Evolutionary conservation across 805 yeast genomes (phyloP).

Genomic region (Cyberlindnera mississippiensis): DNA sequence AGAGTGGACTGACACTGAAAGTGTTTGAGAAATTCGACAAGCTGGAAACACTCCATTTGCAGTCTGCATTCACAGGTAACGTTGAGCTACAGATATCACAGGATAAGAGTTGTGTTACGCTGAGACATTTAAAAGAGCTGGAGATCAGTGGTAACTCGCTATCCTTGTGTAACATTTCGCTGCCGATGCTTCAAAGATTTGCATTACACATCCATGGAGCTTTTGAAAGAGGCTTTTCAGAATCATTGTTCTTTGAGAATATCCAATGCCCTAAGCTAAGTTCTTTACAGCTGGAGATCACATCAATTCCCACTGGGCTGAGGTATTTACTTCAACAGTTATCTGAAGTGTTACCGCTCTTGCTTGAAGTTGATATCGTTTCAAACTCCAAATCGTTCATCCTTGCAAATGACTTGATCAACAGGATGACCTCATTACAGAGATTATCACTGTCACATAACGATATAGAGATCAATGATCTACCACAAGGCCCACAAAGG

Average conservation of each 20-base stretch:
- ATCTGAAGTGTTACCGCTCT: not conserved
- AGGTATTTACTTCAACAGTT: constrained; percentile 5
- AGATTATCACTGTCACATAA: constrained; percentile 8
- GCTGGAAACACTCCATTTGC: constrained; percentile 15
- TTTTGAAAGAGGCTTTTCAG: constrained; percentile 14
- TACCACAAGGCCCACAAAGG: constrained; percentile 6
- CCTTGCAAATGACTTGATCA: constrained; percentile 8
- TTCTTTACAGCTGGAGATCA: constrained; percentile 7
- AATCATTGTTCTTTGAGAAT: constrained; percentile 14
- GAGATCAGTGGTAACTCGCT: constrained; percentile 23
- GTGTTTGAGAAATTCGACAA: constrained; percentile 19
- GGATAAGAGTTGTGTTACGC: not conserved
- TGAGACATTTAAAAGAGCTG: constrained; percentile 11
- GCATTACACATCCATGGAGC: constrained; percentile 20
- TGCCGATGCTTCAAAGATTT: constrained; percentile 15
- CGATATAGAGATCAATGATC: constrained; percentile 11
- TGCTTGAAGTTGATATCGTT: constrained; percentile 1
- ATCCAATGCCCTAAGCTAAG: constrained; percentile 10
- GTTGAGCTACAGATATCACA: constrained; percentile 3
- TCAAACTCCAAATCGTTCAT: constrained; percentile 14
- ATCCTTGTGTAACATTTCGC: constrained; percentile 5
- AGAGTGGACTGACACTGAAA: constrained; percentile 19
- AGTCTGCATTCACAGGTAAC: constrained; percentile 22
- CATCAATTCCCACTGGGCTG: constrained; percentile 12
- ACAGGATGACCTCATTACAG: not conserved